Evolutionary conservation across 2,329 filamentous ascomycete species (phyloP).

Genomic region (Waltergamsia citrina): DNA sequence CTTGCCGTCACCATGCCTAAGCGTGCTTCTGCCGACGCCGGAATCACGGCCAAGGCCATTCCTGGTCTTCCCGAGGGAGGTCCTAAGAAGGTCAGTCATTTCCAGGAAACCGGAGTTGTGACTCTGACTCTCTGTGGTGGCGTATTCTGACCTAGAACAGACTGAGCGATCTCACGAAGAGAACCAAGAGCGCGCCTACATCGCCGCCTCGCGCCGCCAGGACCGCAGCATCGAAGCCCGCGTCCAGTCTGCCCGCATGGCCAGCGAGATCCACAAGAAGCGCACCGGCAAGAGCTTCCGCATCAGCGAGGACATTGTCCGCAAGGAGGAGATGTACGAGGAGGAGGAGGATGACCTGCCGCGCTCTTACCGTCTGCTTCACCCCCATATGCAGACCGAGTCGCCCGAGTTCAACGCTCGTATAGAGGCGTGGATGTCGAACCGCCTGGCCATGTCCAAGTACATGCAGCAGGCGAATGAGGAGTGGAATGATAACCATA

Average conservation of each 20-base stretch:
- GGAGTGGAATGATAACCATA: conserved; percentile 31
- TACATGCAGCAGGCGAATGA: conserved; percentile 24
- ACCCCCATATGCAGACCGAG: conserved; percentile 50
- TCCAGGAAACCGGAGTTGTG: too few relatives aligned
- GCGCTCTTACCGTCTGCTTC: conserved; percentile 54
- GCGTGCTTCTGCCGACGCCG: too few relatives aligned
- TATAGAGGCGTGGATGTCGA: conserved; percentile 38
- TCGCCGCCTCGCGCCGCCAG: conserved; percentile 78
- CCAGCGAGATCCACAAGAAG: conserved; percentile 85
- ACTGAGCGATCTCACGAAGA: conserved; percentile 71
- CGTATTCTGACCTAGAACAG: too few relatives aligned
- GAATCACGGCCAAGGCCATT: too few relatives aligned
- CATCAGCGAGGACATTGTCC: conserved; percentile 77
- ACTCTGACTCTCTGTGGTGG: too few relatives aligned
- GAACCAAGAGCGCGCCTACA: conserved; percentile 82
- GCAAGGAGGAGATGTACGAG: conserved; percentile 93
- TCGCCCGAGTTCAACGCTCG: conserved; percentile 53
- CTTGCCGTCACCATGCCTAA: too few relatives aligned
- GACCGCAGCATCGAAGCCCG: conserved; percentile 83
- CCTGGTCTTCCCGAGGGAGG: too few relatives aligned
- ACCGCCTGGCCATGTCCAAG: conserved; percentile 31
- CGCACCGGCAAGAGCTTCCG: conserved; percentile 75
- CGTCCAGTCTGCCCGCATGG: conserved; percentile 76
- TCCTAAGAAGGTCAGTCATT: too few relatives aligned
- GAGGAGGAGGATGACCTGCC: conserved; percentile 81